Conservation (phyloP, 352 stramenopile genomes). For the Pythium chondricola region DNA sequence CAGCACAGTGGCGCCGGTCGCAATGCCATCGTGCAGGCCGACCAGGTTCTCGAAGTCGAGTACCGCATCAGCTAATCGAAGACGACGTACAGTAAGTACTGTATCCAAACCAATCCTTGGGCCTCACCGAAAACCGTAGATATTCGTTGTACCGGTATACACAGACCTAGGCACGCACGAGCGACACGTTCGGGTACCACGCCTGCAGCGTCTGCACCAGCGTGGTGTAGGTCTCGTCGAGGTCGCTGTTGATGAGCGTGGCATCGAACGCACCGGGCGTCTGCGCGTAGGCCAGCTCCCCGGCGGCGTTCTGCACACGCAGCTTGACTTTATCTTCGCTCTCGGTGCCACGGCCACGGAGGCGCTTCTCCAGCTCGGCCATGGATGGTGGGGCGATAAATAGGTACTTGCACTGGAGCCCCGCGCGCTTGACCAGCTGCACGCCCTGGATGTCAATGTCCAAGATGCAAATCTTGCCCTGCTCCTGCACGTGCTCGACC, state of each 20-base stretch:
- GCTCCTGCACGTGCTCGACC: constrained; percentile 89
- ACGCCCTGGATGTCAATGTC: constrained; percentile 99
- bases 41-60: constrained; percentile 36
- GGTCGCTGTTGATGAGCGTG: constrained; percentile 85
- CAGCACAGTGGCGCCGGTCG: neutral
- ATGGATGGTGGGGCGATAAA: constrained; percentile 96
- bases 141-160: too few species aligned
- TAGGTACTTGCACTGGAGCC: constrained; percentile 91
- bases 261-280: constrained; percentile 83
- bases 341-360: constrained; percentile 94
- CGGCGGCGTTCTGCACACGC: constrained; percentile 89
- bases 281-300: constrained; percentile 90
- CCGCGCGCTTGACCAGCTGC: constrained; percentile 87
- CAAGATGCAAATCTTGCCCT: constrained; percentile 97
- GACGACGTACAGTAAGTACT: neutral
- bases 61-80: constrained; percentile 32
- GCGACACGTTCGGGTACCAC: constrained; percentile 60
- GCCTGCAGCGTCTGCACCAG: constrained; percentile 60
- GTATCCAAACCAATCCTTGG: neutral
- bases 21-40: constrained; percentile 9
- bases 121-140: neutral
- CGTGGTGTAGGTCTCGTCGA: constrained; percentile 77
- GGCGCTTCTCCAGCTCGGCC: constrained; percentile 90
- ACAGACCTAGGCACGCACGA: too few species aligned
- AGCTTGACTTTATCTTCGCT: constrained; percentile 94